Percentiles rank a stretch among this genome's conserved stretches.
Evolutionary conservation across 108 stramenopile genomes (phyloP).

Genomic region (Parietichytrium sp.): DNA sequence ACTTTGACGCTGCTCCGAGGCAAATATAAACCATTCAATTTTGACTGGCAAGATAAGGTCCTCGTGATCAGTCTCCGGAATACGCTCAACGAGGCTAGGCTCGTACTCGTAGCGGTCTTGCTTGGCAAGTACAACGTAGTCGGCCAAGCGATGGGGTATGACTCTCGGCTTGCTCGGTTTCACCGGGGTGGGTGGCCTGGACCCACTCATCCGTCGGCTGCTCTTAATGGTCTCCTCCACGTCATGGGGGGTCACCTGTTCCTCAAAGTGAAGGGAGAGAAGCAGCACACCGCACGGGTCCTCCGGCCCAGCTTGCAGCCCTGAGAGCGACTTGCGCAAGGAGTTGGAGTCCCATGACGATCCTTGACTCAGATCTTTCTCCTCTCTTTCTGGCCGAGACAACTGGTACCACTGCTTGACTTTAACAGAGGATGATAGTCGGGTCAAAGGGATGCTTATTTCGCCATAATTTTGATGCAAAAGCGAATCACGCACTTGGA

Average conservation of each 20-base stretch:
- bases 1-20: no score
- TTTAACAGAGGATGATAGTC: background rate
- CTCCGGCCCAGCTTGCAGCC: background rate
- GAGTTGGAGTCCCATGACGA: no score
- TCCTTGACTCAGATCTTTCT: background rate
- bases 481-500: conserved; percentile 15
- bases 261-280: conserved; percentile 32
- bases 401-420: conserved; percentile 35
- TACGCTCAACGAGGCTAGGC: conserved; percentile 8
- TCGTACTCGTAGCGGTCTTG: background rate
- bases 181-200: no score
- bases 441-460: background rate
- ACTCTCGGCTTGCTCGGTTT: no score
- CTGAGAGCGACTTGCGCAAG: background rate
- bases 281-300: conserved; percentile 2
- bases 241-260: background rate
- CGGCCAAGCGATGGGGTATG: background rate
- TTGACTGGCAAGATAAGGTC: background rate
- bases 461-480: background rate
- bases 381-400: background rate
- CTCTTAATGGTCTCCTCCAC: background rate
- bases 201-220: background rate
- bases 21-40: conserved; percentile 31
- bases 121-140: conserved; percentile 1
- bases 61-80: background rate